A percentile compares a stretch with the other conserved stretches of the same genome.
These are phyloP conservation scores for Rosa chinensis DNA, from an alignment of 306 rosid species.

Conservation along the genomic window DNA sequence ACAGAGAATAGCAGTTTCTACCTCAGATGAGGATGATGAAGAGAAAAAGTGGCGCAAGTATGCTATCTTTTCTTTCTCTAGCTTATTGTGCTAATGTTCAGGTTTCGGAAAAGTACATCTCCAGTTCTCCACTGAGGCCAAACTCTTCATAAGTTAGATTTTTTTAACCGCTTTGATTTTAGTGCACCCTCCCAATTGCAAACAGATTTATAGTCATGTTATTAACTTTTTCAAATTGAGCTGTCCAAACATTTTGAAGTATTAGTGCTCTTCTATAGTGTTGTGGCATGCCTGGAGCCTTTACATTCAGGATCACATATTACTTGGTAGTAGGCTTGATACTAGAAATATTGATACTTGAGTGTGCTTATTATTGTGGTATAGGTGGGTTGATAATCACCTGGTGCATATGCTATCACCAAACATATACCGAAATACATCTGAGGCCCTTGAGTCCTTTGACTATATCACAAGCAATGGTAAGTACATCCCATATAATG, in stretches of 20 bases:
- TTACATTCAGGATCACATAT: not conserved
- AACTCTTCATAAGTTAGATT: not conserved
- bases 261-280: not conserved
- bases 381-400: conserved; percentile 94
- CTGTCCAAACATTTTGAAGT: not conserved
- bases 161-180: not conserved
- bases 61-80: conserved; percentile 25
- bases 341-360: conserved; percentile 3
- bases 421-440: conserved; percentile 79
- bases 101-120: not conserved
- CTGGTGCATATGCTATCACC: conserved; percentile 91
- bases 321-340: not conserved
- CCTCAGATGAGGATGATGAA: conserved; percentile 57
- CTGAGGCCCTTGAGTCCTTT: conserved; percentile 91
- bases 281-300: not conserved
- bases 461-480: conserved; percentile 92
- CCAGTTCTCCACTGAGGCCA: not conserved
- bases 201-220: not conserved
- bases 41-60: conserved; percentile 93
- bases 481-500: conserved; percentile 25
- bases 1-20: conserved; percentile 31
- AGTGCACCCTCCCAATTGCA: not conserved
- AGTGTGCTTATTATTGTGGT: conserved; percentile 28
- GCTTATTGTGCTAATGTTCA: not conserved
- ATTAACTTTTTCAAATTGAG: not conserved